Base-by-base conservation (phyloP, 2,329 filamentous ascomycete species). In the Colletotrichum sp. region DNA sequence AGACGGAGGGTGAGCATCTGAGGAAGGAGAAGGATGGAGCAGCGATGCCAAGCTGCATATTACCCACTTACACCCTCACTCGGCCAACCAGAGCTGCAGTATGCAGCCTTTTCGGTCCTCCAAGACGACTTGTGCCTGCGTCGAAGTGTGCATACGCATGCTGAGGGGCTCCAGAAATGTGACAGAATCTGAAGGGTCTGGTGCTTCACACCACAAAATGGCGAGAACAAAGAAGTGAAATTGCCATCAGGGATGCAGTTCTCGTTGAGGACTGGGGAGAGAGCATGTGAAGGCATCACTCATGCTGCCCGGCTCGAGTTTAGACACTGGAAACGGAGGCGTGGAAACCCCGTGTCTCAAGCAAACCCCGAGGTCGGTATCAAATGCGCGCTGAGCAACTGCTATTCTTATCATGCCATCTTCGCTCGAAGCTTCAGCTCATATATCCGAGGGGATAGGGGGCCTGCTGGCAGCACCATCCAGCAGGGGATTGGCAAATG, bases 41-140 rank as follows among this genome's bases (percentile, higher is more conserved):
- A 58, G 64, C 32, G 64, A 66, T 75, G 73, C 73, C 73, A 67
- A 75, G 69, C 56, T 72, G 55, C 38, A 66, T 24, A 55, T 61
- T 48, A 15, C 62, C 38, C 73, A 75, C 69, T 68, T 32, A 16
- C 30, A 67, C 26, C 56, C 58, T 68, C 38, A 9, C 21, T 60
- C 55, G 30, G 38, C 73, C 64, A 68, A 75, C 56, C 56, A 65
- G 9, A 21, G 24, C 21, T 32, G 24, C 15, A 34, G 32, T 8
- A 15, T 21, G 32, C 70, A 48, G 56, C 56, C 64, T 15, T 43
- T 65, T 52, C 18, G 26, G 18, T 61, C 60, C 58, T 24, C 43
- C 32, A 30, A 34, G 32, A 38, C 34, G 64, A 68, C 52, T 75
- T 69, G 64, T 75, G 73, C 70, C 70, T 73, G 73, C 73, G 36